A percentile compares a stretch with the other conserved stretches of the same genome.
phyloP scores from a whole-genome alignment of 129 eudicot species.

The Centaurea solstitialis region DNA sequence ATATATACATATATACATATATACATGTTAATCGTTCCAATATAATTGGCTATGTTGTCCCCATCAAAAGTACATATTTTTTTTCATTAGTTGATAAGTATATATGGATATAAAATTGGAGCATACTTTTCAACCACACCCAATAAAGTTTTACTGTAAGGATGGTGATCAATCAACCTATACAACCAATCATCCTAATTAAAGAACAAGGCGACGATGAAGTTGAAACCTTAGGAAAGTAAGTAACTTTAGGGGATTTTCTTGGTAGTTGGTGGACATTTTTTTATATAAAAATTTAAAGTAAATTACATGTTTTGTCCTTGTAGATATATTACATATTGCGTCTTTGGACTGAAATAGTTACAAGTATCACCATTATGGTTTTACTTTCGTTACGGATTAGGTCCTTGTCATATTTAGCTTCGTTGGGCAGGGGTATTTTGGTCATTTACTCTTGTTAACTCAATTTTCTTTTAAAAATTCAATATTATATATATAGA shows the following conservation, averaged over 20 bases:
- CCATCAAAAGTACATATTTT: background rate
- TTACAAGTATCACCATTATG: background rate
- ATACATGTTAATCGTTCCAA: background rate
- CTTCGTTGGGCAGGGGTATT: background rate
- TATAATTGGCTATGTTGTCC: slow-evolving; percentile 4
- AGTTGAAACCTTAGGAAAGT: background rate
- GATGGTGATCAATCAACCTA: background rate
- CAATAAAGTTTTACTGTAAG: background rate
- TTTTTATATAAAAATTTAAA: background rate
- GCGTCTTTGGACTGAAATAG: background rate
- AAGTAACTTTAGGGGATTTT: background rate
- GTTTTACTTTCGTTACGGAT: background rate
- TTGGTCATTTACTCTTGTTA: background rate
- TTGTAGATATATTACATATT: no score
- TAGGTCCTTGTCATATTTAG: background rate
- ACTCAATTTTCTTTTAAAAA: no score
- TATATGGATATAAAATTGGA: background rate
- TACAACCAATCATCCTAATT: background rate
- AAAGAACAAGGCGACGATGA: background rate
- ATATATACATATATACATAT: no score
- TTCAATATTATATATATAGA: no score
- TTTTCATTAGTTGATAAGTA: background rate
- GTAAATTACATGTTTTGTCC: background rate
- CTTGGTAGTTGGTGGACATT: background rate
- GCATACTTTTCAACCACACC: background rate